These are phyloP conservation scores for Chytriomyces sp. DNA, from an alignment of 192 early-diverging fungal genomes.

Conservation along the genomic window DNA sequence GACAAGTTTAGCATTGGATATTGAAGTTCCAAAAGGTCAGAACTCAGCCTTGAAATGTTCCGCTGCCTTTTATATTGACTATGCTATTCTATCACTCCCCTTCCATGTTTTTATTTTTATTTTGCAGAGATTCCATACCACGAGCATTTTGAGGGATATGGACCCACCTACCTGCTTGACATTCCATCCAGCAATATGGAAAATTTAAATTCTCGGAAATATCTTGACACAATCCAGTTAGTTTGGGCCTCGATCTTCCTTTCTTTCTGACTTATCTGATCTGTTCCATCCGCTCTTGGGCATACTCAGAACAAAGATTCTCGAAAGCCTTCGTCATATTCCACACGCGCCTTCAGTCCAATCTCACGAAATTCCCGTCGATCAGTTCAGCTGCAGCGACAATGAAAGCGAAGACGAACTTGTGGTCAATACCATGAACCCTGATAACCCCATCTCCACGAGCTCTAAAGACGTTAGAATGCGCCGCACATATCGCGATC, in stretches of 20 bases:
- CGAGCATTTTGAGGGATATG: slow-evolving; percentile 67
- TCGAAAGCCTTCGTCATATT: slow-evolving; percentile 88
- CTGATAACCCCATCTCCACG: neutral
- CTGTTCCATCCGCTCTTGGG: neutral
- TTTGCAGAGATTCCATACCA: slow-evolving; percentile 65
- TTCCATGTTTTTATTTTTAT: slow-evolving; percentile 13
- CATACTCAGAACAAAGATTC: slow-evolving; percentile 53
- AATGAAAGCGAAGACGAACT: slow-evolving; percentile 32
- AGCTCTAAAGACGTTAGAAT: slow-evolving; percentile 31
- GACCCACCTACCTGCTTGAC: slow-evolving; percentile 58
- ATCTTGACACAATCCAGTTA: slow-evolving; percentile 81
- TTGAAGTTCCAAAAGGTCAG: slow-evolving; percentile 68
- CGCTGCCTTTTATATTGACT: neutral
- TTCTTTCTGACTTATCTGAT: neutral
- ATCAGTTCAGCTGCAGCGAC: slow-evolving; percentile 35
- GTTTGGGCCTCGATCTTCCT: neutral
- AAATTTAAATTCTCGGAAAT: slow-evolving; percentile 89
- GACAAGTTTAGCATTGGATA: slow-evolving; percentile 80
- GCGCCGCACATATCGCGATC: slow-evolving; percentile 49
- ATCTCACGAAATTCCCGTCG: slow-evolving; percentile 69
- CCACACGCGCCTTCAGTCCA: slow-evolving; percentile 94
- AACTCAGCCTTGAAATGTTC: neutral
- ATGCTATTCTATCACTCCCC: neutral
- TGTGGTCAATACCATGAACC: neutral
- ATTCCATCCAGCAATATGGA: slow-evolving; percentile 82